Evolutionary conservation across 2,329 filamentous ascomycete genomes (phyloP).

Genomic region (Rhinocladiella mackenziei): DNA sequence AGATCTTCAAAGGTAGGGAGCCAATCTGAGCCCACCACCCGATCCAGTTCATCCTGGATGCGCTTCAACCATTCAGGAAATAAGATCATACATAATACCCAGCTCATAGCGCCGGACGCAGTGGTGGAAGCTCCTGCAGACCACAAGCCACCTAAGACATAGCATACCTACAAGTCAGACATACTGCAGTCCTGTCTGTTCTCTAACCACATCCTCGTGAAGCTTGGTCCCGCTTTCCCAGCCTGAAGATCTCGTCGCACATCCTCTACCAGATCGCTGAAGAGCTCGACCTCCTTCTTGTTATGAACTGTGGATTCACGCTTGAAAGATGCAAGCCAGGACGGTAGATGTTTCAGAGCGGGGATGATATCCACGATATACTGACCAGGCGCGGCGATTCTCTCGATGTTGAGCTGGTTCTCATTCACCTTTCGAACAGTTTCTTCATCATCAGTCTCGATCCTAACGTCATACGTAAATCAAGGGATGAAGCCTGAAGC

Average conservation of each 20-base stretch:
- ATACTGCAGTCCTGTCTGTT: conserved; percentile 28
- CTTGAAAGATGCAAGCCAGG: conserved; percentile 33
- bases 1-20: conserved; percentile 37
- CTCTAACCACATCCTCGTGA: conserved; percentile 29
- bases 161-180: conserved; percentile 31
- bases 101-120: conserved; percentile 31
- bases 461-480: conserved; percentile 35
- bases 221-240: conserved; percentile 28
- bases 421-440: conserved; percentile 33
- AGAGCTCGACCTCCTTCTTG: conserved; percentile 29
- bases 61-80: conserved; percentile 50
- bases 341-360: conserved; percentile 30
- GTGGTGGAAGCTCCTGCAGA: conserved; percentile 34
- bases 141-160: conserved; percentile 33
- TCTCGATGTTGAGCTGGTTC: conserved; percentile 35
- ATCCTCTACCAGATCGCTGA: conserved; percentile 32
- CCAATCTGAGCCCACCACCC: conserved; percentile 42
- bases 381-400: conserved; percentile 38
- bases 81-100: conserved; percentile 42
- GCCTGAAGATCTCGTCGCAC: conserved; percentile 29
- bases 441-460: conserved; percentile 35
- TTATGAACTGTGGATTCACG: conserved; percentile 29
- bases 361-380: conserved; percentile 35
- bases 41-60: conserved; percentile 47
- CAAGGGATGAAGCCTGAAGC: conserved; percentile 38